phyloP scores from a whole-genome alignment of 2,329 filamentous ascomycete genomes.

The Aspergillus sp. region DNA sequence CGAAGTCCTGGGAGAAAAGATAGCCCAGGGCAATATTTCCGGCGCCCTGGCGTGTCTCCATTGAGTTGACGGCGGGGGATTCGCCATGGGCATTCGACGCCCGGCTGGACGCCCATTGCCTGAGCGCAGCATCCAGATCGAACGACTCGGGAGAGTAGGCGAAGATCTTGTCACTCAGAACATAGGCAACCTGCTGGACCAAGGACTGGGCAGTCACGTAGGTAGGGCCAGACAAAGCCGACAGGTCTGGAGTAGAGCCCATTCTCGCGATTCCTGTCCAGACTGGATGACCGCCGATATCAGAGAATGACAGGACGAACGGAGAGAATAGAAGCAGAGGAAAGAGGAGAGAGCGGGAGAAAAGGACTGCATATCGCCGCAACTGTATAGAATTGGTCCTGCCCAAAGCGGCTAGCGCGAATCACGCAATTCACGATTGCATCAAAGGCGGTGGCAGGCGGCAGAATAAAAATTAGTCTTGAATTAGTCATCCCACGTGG shows the following conservation, averaged over 20 bases:
- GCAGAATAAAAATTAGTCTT: slow-evolving; percentile 12
- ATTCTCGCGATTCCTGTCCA: slow-evolving; percentile 19
- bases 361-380: slow-evolving; percentile 10
- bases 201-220: slow-evolving; percentile 90
- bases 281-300: slow-evolving; percentile 15
- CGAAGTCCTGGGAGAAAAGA: slow-evolving; percentile 95
- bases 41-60: slow-evolving; percentile 82
- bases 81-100: slow-evolving; percentile 77
- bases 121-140: slow-evolving; percentile 74
- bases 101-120: slow-evolving; percentile 60
- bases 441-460: slow-evolving; percentile 9
- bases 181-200: slow-evolving; percentile 91
- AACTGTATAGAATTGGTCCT: slow-evolving; percentile 19
- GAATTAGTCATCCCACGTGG: slow-evolving; percentile 10
- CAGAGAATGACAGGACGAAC: slow-evolving; percentile 13
- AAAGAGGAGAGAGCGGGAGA: slow-evolving; percentile 13
- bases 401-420: slow-evolving; percentile 22
- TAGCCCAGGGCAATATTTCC: slow-evolving; percentile 89
- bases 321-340: slow-evolving; percentile 12
- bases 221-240: slow-evolving; percentile 68
- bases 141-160: slow-evolving; percentile 92
- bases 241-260: slow-evolving; percentile 36
- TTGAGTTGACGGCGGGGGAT: slow-evolving; percentile 63
- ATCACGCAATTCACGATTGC: slow-evolving; percentile 29
- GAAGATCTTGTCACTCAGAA: slow-evolving; percentile 93